Evolutionary conservation across 2,329 filamentous ascomycete species (phyloP).

Genomic region (Xylariales sp.): DNA sequence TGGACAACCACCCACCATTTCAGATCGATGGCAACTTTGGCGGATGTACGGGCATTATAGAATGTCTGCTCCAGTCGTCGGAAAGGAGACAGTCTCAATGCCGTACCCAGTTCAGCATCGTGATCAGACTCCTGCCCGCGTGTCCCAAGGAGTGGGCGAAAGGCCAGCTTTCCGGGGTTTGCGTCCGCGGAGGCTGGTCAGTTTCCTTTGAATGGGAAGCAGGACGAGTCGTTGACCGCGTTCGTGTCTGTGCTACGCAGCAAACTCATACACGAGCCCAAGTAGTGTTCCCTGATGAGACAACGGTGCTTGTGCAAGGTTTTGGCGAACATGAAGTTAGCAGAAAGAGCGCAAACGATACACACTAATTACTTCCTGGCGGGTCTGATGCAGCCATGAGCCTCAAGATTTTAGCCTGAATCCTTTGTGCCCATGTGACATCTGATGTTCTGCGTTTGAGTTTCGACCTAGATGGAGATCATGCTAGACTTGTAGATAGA

Average conservation of each 20-base stretch:
- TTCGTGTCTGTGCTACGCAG: background rate
- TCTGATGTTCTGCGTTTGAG: no score
- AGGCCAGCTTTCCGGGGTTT: conserved; percentile 29
- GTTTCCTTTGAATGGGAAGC: conserved; percentile 33
- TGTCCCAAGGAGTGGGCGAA: conserved; percentile 30
- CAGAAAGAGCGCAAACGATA: background rate
- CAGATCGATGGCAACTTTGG: conserved; percentile 49
- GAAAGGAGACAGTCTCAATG: no score
- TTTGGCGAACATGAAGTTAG: conserved; percentile 1
- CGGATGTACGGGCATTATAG: conserved; percentile 39
- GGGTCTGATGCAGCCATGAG: no score
- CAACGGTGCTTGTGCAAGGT: background rate
- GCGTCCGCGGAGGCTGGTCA: conserved; percentile 30
- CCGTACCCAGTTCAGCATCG: conserved; percentile 15
- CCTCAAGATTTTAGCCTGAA: no score
- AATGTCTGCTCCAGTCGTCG: conserved; percentile 35
- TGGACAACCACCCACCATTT: conserved; percentile 42
- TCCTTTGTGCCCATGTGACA: no score
- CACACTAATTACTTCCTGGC: no score
- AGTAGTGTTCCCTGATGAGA: conserved; percentile 1
- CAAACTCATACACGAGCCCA: background rate
- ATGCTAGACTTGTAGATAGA: no score
- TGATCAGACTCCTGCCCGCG: conserved; percentile 32
- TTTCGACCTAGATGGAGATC: no score
- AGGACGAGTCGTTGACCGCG: conserved; percentile 8